Evolutionary conservation across 805 yeast genomes (phyloP), one percentile per base, ranked within the genome.

Genomic region (Candida ficus): DNA sequence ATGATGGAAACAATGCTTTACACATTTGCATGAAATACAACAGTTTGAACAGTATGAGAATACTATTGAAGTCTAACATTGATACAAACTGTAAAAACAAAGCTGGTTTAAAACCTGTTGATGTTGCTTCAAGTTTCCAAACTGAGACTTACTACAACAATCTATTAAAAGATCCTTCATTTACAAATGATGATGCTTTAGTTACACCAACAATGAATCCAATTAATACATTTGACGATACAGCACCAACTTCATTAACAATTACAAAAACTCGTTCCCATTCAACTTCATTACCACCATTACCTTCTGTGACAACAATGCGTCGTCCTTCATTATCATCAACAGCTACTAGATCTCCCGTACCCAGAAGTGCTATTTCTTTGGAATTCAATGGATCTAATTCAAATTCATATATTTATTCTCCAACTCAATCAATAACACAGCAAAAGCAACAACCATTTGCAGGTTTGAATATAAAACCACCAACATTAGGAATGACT

Each of bases 21-120:
- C 98, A 91, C 61, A 67, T 83, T 38, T 95, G 96, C 0, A 72
- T 86, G 49, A 81, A 83, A 41, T 76, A 71, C 50, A 91, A 90
- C 6, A 74, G 76, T 44, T 52, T 74, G 13, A 73, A 73, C 35
- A 78, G 85, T 34, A 60, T 78, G 45, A 68, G 73, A 38, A 55
- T 80, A 26, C 60, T 84, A 33, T 58, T 81, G 0, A 66, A 63
- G 14, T 65, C 75, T 23, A 67, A 71, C 17, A 75, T 77, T 2
- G 73, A 78, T 43, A 70, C 70, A 29, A 61, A 66, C 18, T 52
- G 69, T 18, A 57, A 64, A 27, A 86, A 86, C 57, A 57, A 61
- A 12, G 68, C 69, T n/a, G 83, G 85, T 4, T 79, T 88, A 78
- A 67, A 64, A 18, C 85, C 90, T 1, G 60, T 69, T 11, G 87